These are phyloP conservation scores for Pythium oligandrum DNA, from an alignment of 352 stramenopile species.

Conservation along the genomic window DNA sequence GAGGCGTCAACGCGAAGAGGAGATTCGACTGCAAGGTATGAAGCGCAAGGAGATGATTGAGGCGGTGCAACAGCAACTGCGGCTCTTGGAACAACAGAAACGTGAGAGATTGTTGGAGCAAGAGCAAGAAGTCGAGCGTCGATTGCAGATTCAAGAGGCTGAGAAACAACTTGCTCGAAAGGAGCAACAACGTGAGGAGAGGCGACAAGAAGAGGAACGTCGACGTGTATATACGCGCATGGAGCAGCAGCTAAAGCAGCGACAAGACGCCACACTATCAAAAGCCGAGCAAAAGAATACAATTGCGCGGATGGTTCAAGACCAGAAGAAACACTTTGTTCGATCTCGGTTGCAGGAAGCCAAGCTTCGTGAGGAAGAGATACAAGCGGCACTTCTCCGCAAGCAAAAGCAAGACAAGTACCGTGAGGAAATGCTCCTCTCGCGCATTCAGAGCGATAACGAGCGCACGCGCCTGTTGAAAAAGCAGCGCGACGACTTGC, in stretches of 20 bases:
- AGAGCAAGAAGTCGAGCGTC: slow-evolving; percentile 35
- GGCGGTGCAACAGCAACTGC: slow-evolving; percentile 49
- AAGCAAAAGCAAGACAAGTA: slow-evolving; percentile 70
- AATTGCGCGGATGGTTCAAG: slow-evolving; percentile 42
- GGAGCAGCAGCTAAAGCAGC: slow-evolving; percentile 42
- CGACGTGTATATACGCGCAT: slow-evolving; percentile 55
- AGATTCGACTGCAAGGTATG: slow-evolving; percentile 34
- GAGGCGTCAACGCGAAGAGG: slow-evolving; percentile 30
- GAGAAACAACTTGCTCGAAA: slow-evolving; percentile 52
- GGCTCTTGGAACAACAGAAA: slow-evolving; percentile 46
- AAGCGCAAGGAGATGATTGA: slow-evolving; percentile 66
- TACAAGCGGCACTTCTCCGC: slow-evolving; percentile 45
- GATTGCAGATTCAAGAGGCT: slow-evolving; percentile 34
- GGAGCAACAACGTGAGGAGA: slow-evolving; percentile 43
- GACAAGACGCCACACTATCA: slow-evolving; percentile 29
- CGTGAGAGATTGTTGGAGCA: slow-evolving; percentile 42
- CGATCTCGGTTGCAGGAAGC: slow-evolving; percentile 56
- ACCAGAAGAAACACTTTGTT: slow-evolving; percentile 45
- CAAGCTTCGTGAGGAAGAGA: slow-evolving; percentile 76
- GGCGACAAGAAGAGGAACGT: slow-evolving; percentile 44
- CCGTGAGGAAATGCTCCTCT: slow-evolving; percentile 41
- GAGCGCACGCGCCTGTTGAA: slow-evolving; percentile 47
- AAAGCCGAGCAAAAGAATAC: slow-evolving; percentile 55
- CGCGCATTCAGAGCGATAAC: slow-evolving; percentile 65
- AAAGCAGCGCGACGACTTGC: slow-evolving; percentile 41